A percentile compares a stretch with the other conserved stretches of the same genome.
These are phyloP conservation scores for Petunia axillaris DNA, from an alignment of 257 asterid genomes.

Conservation along the genomic window DNA sequence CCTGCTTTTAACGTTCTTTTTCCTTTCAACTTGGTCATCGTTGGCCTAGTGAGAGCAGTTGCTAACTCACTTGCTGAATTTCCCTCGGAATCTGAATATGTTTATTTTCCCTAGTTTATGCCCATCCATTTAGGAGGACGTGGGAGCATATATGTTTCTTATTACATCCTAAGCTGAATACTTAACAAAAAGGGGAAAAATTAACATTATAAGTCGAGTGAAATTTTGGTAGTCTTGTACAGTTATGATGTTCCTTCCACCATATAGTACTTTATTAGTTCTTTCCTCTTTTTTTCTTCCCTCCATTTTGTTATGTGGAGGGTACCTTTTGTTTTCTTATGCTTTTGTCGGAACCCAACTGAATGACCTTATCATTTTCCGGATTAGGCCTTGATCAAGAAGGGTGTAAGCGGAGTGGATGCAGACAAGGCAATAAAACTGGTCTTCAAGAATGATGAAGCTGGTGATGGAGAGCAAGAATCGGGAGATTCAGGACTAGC, in stretches of 20 bases:
- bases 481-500: constrained; percentile 52
- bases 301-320: neutral
- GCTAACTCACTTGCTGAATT: neutral
- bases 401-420: constrained; percentile 65
- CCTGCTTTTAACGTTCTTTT: neutral
- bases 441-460: constrained; percentile 52
- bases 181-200: too few species aligned
- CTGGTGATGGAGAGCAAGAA: constrained; percentile 50
- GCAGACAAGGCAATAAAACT: constrained; percentile 66
- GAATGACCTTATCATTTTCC: neutral
- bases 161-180: too few species aligned
- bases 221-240: neutral
- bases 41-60: neutral
- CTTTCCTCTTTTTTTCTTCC: too few species aligned
- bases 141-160: too few species aligned
- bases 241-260: neutral
- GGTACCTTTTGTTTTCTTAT: neutral
- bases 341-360: neutral
- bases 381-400: constrained; percentile 60
- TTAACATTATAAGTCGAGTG: too few species aligned
- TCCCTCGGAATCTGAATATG: too few species aligned
- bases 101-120: too few species aligned
- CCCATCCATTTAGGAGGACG: too few species aligned
- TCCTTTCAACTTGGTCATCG: neutral
- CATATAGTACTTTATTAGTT: neutral